Conservation (phyloP, 148 eudicot genomes). For the Vaccinium corymbosum region DNA sequence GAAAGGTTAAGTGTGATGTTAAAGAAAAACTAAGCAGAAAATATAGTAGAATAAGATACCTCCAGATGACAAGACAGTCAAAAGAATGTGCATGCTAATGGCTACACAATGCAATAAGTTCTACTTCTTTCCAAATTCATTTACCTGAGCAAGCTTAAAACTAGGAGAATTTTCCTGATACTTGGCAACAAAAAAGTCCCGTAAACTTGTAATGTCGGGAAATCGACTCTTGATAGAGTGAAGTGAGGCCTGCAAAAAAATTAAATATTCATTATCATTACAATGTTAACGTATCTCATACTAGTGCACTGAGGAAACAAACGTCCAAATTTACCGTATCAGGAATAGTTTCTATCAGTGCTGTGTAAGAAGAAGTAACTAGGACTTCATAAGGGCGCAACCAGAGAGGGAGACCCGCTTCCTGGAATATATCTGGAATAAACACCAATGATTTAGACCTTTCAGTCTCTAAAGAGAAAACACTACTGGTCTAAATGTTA, state of each 20-base stretch:
- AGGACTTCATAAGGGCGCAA: conserved; percentile 97
- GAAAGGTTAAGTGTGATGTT: background rate
- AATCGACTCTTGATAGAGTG: conserved; percentile 96
- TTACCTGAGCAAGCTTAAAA: conserved; percentile 98
- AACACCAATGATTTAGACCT: conserved; percentile 8
- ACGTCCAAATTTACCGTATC: conserved; percentile 67
- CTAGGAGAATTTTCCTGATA: conserved; percentile 85
- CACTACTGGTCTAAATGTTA: background rate
- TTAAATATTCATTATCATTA: conserved; percentile 6
- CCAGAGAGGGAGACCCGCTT: conserved; percentile 99
- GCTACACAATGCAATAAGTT: background rate
- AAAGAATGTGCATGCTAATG: background rate
- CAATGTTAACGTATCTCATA: conserved; percentile 1
- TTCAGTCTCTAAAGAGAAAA: conserved; percentile 11
- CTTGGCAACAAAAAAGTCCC: conserved; percentile 88
- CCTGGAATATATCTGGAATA: conserved; percentile 91
- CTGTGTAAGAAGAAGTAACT: conserved; percentile 95
- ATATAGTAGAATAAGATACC: background rate
- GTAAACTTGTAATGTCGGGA: conserved; percentile 74
- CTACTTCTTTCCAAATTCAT: conserved; percentile 1
- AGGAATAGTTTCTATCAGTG: conserved; percentile 96
- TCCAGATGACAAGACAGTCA: background rate
- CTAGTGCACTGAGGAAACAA: background rate
- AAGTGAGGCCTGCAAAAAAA: conserved; percentile 71
- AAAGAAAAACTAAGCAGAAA: background rate